These are phyloP conservation scores for Phytophthora citrophthora DNA, from an alignment of 352 stramenopile species.

Conservation along the genomic window DNA sequence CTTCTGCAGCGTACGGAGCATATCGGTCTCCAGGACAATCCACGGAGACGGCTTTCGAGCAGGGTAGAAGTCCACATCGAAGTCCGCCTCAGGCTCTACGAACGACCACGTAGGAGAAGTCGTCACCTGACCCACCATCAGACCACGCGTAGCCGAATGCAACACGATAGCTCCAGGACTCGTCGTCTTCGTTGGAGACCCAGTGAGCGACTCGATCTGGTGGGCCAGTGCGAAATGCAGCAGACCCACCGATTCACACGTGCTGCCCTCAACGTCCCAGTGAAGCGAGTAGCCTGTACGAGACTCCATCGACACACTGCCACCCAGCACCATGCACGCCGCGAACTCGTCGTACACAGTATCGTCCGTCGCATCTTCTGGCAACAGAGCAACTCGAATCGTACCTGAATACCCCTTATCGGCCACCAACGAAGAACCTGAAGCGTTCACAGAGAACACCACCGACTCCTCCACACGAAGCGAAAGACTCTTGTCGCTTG, in stretches of 20 bases:
- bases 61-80: constrained; percentile 67
- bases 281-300: constrained; percentile 68
- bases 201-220: constrained; percentile 55
- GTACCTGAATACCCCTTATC: constrained; percentile 51
- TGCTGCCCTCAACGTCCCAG: constrained; percentile 58
- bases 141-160: constrained; percentile 59
- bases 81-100: constrained; percentile 51
- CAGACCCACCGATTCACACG: constrained; percentile 49
- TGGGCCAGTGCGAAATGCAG: constrained; percentile 76
- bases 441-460: constrained; percentile 42
- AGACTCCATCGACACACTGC: constrained; percentile 56
- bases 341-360: constrained; percentile 66
- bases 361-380: constrained; percentile 30
- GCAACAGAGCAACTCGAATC: constrained; percentile 64
- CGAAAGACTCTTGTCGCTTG: constrained; percentile 42
- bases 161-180: constrained; percentile 43
- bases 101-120: constrained; percentile 53
- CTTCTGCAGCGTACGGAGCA: constrained; percentile 46
- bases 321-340: constrained; percentile 62
- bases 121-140: constrained; percentile 54
- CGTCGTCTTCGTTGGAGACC: constrained; percentile 14
- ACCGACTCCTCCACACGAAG: constrained; percentile 49
- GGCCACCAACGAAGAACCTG: constrained; percentile 48
- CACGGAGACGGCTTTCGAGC: constrained; percentile 31
- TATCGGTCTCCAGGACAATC: constrained; percentile 48